phyloP scores from a whole-genome alignment of 2,329 filamentous ascomycete species.

The Cryphonectria nitschkei region DNA sequence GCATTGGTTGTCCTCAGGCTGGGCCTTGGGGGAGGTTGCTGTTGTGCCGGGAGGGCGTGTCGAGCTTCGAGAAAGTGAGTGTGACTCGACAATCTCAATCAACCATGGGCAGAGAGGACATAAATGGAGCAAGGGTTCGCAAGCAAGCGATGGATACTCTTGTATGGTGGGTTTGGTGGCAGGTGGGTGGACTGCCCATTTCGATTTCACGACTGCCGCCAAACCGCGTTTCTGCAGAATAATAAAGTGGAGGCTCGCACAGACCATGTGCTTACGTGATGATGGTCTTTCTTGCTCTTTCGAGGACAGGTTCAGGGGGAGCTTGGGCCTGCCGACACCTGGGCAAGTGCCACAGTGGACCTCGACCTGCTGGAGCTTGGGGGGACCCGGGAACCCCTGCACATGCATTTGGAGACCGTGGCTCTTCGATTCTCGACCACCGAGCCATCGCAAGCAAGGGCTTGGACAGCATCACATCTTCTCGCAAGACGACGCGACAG shows the following conservation, averaged over 20 bases:
- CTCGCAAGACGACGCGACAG: constrained; percentile 5
- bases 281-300: not conserved
- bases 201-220: not conserved
- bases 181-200: not conserved
- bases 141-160: constrained; percentile 5
- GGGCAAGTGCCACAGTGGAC: not conserved
- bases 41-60: not conserved
- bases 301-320: not conserved
- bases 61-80: not conserved
- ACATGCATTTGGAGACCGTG: constrained; percentile 14
- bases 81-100: not conserved
- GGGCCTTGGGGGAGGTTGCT: not conserved
- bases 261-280: constrained; percentile 12
- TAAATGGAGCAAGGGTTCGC: not conserved
- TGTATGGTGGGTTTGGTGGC: not conserved
- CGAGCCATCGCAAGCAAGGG: not conserved
- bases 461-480: not conserved
- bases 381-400: constrained; percentile 3
- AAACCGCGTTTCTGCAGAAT: not conserved
- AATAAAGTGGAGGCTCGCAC: constrained; percentile 1
- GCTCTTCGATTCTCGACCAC: constrained; percentile 8
- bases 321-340: not conserved
- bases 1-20: not conserved
- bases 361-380: not conserved
- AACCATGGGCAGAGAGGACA: constrained; percentile 6